phyloP scores from a whole-genome alignment of 345 rosid species.

The Euphorbia tirucalli region DNA sequence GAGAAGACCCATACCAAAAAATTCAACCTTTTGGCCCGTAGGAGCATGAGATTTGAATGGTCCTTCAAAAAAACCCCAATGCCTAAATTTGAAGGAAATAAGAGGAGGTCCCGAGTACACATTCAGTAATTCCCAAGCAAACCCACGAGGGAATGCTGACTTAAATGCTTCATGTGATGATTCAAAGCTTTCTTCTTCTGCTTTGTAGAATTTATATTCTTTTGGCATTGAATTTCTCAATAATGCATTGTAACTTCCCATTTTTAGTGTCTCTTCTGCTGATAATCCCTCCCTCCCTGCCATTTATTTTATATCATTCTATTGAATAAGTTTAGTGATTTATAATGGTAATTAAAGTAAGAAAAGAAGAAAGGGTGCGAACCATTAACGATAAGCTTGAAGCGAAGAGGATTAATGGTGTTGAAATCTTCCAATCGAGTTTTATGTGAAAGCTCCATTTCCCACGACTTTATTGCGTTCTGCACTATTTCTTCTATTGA shows the following conservation, averaged over 20 bases:
- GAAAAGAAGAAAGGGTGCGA: not conserved
- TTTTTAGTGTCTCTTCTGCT: conserved; percentile 58
- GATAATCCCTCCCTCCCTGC: conserved; percentile 68
- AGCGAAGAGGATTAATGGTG: conserved; percentile 64
- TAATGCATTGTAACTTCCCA: conserved; percentile 73
- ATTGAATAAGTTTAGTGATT: no score
- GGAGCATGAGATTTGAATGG: conserved; percentile 70
- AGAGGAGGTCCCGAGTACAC: conserved; percentile 79
- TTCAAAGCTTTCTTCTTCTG: conserved; percentile 68
- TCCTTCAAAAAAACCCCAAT: conserved; percentile 86
- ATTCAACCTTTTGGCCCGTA: conserved; percentile 58
- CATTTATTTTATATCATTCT: not conserved
- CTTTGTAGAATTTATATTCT: conserved; percentile 58
- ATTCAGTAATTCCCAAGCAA: conserved; percentile 67
- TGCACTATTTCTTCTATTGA: conserved; percentile 78
- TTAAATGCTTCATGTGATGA: conserved; percentile 68
- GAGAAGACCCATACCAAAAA: conserved; percentile 61
- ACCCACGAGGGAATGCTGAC: conserved; percentile 75
- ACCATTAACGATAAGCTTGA: conserved; percentile 79
- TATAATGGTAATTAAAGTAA: no score
- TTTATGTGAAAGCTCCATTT: conserved; percentile 81
- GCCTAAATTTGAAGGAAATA: conserved; percentile 78
- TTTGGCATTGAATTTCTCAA: conserved; percentile 55
- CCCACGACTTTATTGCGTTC: conserved; percentile 85
- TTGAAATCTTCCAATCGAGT: conserved; percentile 61